Conservation (phyloP, 352 stramenopile species). For the Pythium plurisporium region DNA sequence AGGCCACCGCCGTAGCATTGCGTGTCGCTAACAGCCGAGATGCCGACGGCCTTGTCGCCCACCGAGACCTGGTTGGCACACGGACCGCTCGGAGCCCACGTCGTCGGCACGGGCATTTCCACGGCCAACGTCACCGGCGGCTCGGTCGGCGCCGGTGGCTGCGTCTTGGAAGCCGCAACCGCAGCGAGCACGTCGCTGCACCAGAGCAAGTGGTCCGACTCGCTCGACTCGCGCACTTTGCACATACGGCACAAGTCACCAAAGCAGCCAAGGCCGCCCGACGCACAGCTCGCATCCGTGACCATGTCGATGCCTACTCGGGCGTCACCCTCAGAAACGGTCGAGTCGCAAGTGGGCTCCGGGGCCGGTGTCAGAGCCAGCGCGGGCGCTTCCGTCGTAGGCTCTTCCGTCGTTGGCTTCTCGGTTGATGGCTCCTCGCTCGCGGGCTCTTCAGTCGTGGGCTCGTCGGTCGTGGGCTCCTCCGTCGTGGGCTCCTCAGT, state of each 20-base stretch:
- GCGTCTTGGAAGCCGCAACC: background rate
- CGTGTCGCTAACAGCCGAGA: constrained; percentile 10
- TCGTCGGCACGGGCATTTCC: background rate
- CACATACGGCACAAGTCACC: constrained; percentile 24
- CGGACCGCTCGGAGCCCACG: background rate
- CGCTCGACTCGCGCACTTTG: constrained; percentile 9
- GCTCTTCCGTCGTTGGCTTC: background rate
- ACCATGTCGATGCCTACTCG: constrained; percentile 18
- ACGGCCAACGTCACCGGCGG: background rate
- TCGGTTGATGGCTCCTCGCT: constrained; percentile 6
- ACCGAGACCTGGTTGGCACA: constrained; percentile 12
- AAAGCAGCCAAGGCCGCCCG: constrained; percentile 26
- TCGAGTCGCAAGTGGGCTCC: constrained; percentile 4
- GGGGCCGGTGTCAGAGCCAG: background rate
- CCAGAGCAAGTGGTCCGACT: constrained; percentile 12
- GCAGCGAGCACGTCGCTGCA: constrained; percentile 12
- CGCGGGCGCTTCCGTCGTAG: background rate
- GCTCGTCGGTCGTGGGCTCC: background rate
- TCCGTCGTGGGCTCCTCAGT: background rate
- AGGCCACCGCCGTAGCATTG: constrained; percentile 10
- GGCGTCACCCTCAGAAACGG: constrained; percentile 15
- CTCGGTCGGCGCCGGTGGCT: background rate
- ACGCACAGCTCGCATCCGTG: constrained; percentile 17
- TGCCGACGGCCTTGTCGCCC: constrained; percentile 15
- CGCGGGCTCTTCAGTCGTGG: background rate